Base-by-base conservation (phyloP, 2,329 filamentous ascomycete genomes). In the Fusarium irregulare region DNA sequence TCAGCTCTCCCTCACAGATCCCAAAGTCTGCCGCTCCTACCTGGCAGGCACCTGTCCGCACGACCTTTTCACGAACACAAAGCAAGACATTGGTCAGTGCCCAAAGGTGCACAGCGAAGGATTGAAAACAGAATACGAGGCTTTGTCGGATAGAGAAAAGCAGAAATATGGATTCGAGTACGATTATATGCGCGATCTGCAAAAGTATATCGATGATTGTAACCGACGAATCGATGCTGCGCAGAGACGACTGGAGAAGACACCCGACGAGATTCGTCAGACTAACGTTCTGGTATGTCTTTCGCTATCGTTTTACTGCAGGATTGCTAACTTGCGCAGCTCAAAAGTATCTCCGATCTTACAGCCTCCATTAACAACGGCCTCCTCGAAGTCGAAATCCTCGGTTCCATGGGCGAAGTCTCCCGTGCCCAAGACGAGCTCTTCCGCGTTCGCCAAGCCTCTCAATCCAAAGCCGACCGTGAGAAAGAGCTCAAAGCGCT, bases 21-120 rank as follows among this genome's bases (percentile, higher is more conserved):
- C 92, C 56, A 98, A 97, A 82, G 93, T 97, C 75, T 99, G 96
- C 85, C 93, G 93, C 58, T 98, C 94, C 20, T 98, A 95, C 80
- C 88, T 99, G 51, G 94, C 89, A 68, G 96, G 96, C 75, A 97
- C 93, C 63, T 99, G 96, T 80, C 96, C 96, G 1, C 95, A 98
- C 85, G 96, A 99, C 79, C 93, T 99, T 77, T 99, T 99, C 87
- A 99, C 95, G 72, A 99, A 99, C 83, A 99, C 96, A 47, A 98
- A 98, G 84, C 94, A 98, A 63, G 96, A 99, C 79, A 88, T 98
- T 34, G 96, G 96, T 4, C 88, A 90, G 1, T 99, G 96, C 78
- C 88, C 93, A 51, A 96, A 95, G 79, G 88, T 95, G 27, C 96
- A 99, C 83, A 92, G 89, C 50, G 94, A 98, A 79, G 89, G 90